Evolutionary conservation across 2,329 filamentous ascomycete genomes (phyloP).

Genomic region (Talaromyces funiculosus): DNA sequence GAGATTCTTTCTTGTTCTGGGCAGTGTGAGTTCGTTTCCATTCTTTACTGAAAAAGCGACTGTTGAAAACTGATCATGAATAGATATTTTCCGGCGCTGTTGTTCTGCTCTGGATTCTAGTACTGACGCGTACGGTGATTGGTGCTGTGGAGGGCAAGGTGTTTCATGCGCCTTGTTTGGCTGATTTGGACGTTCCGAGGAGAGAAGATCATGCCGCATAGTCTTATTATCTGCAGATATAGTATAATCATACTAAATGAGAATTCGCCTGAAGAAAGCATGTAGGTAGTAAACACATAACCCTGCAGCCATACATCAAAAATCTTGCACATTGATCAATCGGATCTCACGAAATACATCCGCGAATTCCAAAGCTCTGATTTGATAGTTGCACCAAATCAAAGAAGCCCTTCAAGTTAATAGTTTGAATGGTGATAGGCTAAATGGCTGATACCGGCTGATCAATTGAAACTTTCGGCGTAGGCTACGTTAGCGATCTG

Average conservation of each 20-base stretch:
- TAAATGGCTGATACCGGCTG: not conserved
- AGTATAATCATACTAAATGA: not conserved
- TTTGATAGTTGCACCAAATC: not conserved
- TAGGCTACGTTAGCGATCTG: not conserved
- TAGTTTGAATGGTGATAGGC: not conserved
- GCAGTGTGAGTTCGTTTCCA: slow-evolving; percentile 32
- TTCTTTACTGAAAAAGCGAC: too few relatives aligned
- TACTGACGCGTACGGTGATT: slow-evolving; percentile 46
- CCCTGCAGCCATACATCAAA: not conserved
- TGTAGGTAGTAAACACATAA: not conserved
- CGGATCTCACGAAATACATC: not conserved
- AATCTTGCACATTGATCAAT: not conserved
- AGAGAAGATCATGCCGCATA: not conserved
- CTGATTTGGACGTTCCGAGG: slow-evolving; percentile 23
- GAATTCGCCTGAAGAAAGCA: not conserved
- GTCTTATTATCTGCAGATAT: not conserved
- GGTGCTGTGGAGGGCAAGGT: slow-evolving; percentile 46
- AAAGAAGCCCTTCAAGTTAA: not conserved
- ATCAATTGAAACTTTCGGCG: not conserved
- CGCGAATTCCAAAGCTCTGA: not conserved
- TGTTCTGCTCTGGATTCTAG: slow-evolving; percentile 52
- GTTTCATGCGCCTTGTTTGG: slow-evolving; percentile 52
- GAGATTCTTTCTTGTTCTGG: slow-evolving; percentile 51
- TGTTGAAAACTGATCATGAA: not conserved
- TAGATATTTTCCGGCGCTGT: slow-evolving; percentile 45